Percentiles rank a stretch among this genome's conserved stretches.
Evolutionary conservation across 805 yeast genomes (phyloP).

Genomic region (Ogataea kodamae): DNA sequence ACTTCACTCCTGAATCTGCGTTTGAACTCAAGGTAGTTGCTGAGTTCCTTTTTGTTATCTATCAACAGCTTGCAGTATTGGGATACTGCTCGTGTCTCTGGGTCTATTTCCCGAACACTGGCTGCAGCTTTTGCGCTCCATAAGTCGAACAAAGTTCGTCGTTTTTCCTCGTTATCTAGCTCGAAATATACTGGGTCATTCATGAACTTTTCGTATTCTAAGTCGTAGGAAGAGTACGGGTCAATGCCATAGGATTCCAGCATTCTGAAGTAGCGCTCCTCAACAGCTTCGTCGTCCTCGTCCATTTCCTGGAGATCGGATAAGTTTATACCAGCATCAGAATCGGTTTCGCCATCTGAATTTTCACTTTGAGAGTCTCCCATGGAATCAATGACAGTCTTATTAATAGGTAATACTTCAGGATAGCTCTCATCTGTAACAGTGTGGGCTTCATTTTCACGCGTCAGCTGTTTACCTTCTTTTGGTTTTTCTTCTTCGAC

Average conservation of each 20-base stretch:
- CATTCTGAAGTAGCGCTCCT: constrained; percentile 16
- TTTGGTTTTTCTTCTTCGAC: not conserved
- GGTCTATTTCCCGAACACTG: constrained; percentile 5
- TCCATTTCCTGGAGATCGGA: constrained; percentile 18
- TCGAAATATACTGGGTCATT: constrained; percentile 23
- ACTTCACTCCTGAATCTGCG: constrained; percentile 16
- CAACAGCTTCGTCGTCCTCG: constrained; percentile 1
- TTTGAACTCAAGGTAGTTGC: constrained; percentile 30
- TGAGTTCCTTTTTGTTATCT: constrained; percentile 12
- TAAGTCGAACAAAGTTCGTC: constrained; percentile 22
- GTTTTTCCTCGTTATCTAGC: constrained; percentile 17
- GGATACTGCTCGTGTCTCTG: constrained; percentile 7
- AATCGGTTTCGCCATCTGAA: constrained; percentile 9
- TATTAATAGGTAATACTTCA: too few relatives aligned
- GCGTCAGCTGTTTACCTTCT: too few relatives aligned
- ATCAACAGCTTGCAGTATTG: constrained; percentile 11
- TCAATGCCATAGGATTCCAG: constrained; percentile 13
- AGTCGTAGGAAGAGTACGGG: constrained; percentile 25
- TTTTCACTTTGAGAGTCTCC: constrained; percentile 2
- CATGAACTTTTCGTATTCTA: constrained; percentile 20
- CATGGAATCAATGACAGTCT: too few relatives aligned
- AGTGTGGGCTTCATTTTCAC: too few relatives aligned
- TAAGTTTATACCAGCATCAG: constrained; percentile 14
- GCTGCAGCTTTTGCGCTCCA: constrained; percentile 19
- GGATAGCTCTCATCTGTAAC: too few relatives aligned